Conservation (phyloP, 768 basidiomycete species). For the Lactifluus echinatus region DNA sequence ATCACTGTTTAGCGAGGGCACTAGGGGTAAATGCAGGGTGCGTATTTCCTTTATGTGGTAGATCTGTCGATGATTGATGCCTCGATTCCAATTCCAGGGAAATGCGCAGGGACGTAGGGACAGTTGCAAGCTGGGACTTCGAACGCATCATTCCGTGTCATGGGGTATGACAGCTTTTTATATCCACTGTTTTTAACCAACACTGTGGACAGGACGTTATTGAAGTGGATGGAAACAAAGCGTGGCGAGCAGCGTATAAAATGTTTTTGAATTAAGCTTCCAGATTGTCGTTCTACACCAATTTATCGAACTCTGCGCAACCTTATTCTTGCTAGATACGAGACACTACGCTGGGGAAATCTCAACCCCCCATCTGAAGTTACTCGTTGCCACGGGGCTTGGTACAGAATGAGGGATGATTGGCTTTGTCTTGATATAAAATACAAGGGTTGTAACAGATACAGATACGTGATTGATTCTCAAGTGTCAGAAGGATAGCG, state of each 20-base stretch:
- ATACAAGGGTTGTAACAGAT: slow-evolving; percentile 9
- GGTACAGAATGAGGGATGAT: background rate
- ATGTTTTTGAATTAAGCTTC: slow-evolving; percentile 15
- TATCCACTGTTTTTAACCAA: background rate
- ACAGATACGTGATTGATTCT: background rate
- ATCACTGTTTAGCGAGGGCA: background rate
- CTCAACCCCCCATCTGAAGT: background rate
- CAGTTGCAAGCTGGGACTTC: slow-evolving; percentile 66
- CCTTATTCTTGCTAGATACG: background rate
- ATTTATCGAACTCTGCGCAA: background rate
- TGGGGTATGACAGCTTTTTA: slow-evolving; percentile 31
- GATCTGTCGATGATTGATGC: background rate
- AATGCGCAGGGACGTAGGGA: slow-evolving; percentile 27
- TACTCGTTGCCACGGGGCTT: background rate
- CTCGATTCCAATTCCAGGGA: too few species aligned
- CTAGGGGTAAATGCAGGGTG: slow-evolving; percentile 5
- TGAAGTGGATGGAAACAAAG: slow-evolving; percentile 34
- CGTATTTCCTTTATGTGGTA: background rate
- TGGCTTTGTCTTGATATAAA: background rate
- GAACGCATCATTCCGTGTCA: slow-evolving; percentile 70
- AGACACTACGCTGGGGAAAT: too few species aligned
- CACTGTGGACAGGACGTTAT: slow-evolving; percentile 31
- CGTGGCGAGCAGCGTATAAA: slow-evolving; percentile 23
- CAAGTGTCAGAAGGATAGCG: background rate
- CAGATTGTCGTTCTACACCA: too few species aligned